Evolutionary conservation across 805 yeast species (phyloP).

Genomic region (Nakazawaea wickerhamii): DNA sequence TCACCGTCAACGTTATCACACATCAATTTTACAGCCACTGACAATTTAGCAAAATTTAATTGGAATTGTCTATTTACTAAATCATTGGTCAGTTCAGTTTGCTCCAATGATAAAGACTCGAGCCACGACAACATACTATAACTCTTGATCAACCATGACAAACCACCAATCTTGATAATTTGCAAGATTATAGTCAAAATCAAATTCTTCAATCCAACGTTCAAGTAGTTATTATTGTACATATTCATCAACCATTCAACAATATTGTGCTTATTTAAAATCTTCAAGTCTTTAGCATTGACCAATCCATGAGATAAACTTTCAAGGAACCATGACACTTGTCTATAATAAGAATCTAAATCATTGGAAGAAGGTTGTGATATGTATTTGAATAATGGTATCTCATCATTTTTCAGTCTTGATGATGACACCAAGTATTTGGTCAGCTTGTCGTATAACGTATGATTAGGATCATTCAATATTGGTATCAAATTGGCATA

Average conservation of each 20-base stretch:
- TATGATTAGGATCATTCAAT: constrained; percentile 64
- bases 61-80: constrained; percentile 26
- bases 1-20: constrained; percentile 25
- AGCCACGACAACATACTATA: constrained; percentile 39
- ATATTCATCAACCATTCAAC: constrained; percentile 65
- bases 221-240: constrained; percentile 42
- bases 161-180: constrained; percentile 51
- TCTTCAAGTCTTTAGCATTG: constrained; percentile 43
- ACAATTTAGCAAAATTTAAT: constrained; percentile 41
- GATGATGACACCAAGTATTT: constrained; percentile 62
- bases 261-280: constrained; percentile 47
- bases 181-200: constrained; percentile 38
- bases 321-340: constrained; percentile 61
- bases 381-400: constrained; percentile 42
- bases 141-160: constrained; percentile 53
- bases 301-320: constrained; percentile 43
- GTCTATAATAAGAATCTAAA: constrained; percentile 48
- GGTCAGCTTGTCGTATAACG: constrained; percentile 63
- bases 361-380: constrained; percentile 29
- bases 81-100: constrained; percentile 10
- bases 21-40: constrained; percentile 35
- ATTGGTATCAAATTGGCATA: constrained; percentile 53
- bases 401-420: constrained; percentile 30
- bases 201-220: constrained; percentile 29
- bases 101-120: constrained; percentile 27